Evolutionary conservation across 169 alveolate species (phyloP).

Genomic region (Blepharisma undulans): DNA sequence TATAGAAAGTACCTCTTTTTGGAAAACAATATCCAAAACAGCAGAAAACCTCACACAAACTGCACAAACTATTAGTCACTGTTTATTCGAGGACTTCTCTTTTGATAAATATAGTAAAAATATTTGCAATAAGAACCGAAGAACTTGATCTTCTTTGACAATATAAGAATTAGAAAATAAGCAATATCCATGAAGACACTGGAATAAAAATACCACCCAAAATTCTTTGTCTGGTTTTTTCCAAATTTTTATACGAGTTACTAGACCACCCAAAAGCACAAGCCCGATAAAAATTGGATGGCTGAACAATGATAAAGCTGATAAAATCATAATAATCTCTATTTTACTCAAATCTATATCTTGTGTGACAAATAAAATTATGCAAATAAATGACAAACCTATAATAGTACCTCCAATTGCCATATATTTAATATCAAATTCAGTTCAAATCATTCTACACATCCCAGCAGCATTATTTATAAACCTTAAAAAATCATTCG

Average conservation of each 20-base stretch:
- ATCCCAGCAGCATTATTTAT: conserved; percentile 21
- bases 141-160: conserved; percentile 22
- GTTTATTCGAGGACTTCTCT: not conserved
- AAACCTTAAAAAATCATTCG: not conserved
- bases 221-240: not conserved
- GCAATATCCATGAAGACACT: not conserved
- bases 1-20: not conserved
- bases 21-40: not conserved
- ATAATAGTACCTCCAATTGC: not conserved
- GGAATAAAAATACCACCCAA: not conserved
- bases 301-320: not conserved
- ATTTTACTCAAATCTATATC: not conserved
- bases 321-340: not conserved
- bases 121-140: conserved; percentile 12
- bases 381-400: not conserved
- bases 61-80: not conserved
- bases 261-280: not conserved
- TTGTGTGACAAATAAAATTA: not conserved
- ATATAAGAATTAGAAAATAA: conserved; percentile 35
- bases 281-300: not conserved
- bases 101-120: not conserved
- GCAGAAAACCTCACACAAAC: not conserved
- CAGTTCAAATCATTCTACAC: conserved; percentile 30
- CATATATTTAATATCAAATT: conserved; percentile 16
- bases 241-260: too few relatives aligned